phyloP scores from a whole-genome alignment of 2,329 filamentous ascomycete genomes.

The Fusarium kyushuense region DNA sequence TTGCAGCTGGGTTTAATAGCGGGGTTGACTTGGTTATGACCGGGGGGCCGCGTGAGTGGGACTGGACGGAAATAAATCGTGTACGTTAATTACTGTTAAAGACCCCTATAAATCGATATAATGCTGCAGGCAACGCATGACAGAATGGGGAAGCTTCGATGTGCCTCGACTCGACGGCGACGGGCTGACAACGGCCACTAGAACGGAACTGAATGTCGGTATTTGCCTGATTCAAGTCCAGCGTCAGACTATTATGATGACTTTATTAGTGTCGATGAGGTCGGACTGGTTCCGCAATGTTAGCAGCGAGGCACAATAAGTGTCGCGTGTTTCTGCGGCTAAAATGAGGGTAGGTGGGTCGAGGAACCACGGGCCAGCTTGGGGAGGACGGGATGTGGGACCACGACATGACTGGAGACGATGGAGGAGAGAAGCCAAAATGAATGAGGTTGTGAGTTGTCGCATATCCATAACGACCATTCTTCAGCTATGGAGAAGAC shows the following conservation, averaged over 20 bases:
- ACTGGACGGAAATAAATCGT: conserved; percentile 38
- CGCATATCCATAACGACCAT: conserved; percentile 16
- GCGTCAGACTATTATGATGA: conserved; percentile 6
- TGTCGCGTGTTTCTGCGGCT: conserved; percentile 49
- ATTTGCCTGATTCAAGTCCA: background rate
- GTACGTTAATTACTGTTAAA: conserved; percentile 33
- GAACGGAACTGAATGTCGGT: conserved; percentile 21
- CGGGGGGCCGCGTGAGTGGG: conserved; percentile 39
- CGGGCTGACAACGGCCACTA: conserved; percentile 9
- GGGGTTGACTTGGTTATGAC: conserved; percentile 45
- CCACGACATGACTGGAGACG: conserved; percentile 35
- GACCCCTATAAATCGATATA: conserved; percentile 42
- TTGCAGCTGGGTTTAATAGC: conserved; percentile 33
- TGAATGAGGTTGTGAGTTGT: conserved; percentile 34
- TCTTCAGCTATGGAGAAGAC: background rate
- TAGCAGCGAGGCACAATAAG: conserved; percentile 40
- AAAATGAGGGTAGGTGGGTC: conserved; percentile 46
- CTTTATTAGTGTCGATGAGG: conserved; percentile 34
- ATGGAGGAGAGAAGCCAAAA: conserved; percentile 32
- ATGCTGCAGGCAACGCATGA: conserved; percentile 41
- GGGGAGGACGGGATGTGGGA: conserved; percentile 47
- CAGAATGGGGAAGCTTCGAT: conserved; percentile 25
- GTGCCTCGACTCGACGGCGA: conserved; percentile 2
- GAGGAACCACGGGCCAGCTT: conserved; percentile 42
- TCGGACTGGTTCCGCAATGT: conserved; percentile 41